phyloP scores from a whole-genome alignment of 2,329 filamentous ascomycete species.

The Colletotrichum sublineola region DNA sequence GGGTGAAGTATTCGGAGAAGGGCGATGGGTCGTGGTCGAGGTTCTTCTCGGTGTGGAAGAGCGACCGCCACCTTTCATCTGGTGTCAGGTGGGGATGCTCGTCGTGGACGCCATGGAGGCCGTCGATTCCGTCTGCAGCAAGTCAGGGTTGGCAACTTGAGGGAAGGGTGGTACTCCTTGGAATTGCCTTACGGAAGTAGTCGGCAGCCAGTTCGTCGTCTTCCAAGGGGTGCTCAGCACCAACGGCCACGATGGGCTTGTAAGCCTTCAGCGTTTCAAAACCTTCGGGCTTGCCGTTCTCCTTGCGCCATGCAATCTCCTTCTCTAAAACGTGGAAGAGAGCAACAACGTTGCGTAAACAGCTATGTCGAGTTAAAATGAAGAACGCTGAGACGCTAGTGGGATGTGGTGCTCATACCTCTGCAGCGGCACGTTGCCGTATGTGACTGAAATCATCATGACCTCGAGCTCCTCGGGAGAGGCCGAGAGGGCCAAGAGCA shows the following conservation, averaged over 20 bases:
- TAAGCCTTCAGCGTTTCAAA: conserved; percentile 79
- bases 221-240: conserved; percentile 86
- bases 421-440: conserved; percentile 91
- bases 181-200: conserved; percentile 81
- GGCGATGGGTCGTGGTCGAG: conserved; percentile 50
- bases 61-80: conserved; percentile 78
- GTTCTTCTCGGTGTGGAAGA: conserved; percentile 66
- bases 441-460: conserved; percentile 87
- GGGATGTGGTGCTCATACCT: conserved; percentile 65
- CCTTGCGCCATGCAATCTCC: conserved; percentile 85
- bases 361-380: conserved; percentile 62
- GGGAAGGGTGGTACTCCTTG: not conserved
- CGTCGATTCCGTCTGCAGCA: conserved; percentile 77
- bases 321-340: conserved; percentile 93
- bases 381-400: not conserved
- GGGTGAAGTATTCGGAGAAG: conserved; percentile 75
- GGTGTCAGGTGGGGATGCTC: conserved; percentile 82
- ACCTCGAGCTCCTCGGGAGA: conserved; percentile 88
- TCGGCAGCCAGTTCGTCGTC: conserved; percentile 85
- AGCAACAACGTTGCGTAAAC: conserved; percentile 88
- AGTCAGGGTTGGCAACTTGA: conserved; percentile 20
- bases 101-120: conserved; percentile 81
- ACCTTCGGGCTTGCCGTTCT: conserved; percentile 74
- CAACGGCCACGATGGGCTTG: conserved; percentile 89
- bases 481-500: conserved; percentile 87